These are phyloP conservation scores for Talaromyces pinophilus DNA, from an alignment of 2,329 filamentous ascomycete species.

Conservation along the genomic window DNA sequence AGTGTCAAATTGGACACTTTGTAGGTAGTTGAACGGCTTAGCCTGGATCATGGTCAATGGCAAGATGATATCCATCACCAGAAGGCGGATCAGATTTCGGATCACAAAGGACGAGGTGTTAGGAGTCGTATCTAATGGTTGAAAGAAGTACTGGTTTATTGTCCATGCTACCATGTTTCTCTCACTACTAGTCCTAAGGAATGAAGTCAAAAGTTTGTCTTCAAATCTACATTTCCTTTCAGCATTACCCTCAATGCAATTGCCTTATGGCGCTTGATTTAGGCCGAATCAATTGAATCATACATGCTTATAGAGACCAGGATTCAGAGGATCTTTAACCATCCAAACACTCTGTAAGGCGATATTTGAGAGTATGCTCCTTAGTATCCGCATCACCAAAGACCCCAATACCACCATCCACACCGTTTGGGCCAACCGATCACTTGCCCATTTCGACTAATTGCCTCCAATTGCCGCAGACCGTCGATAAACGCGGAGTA, in stretches of 20 bases:
- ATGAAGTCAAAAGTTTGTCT: not conserved
- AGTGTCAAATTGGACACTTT: not conserved
- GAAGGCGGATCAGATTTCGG: not conserved
- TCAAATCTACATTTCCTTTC: not conserved
- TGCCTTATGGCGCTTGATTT: too few relatives aligned
- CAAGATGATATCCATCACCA: not conserved
- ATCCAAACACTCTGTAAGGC: not conserved
- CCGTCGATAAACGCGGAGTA: conserved; percentile 28
- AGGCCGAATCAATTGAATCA: too few relatives aligned
- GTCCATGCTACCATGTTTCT: not conserved
- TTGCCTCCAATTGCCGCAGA: conserved; percentile 30
- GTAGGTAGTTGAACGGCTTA: not conserved
- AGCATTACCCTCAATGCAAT: too few relatives aligned
- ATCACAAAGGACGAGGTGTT: not conserved
- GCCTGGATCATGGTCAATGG: not conserved
- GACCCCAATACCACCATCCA: conserved; percentile 34
- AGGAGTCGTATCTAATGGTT: not conserved
- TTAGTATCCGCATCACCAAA: conserved; percentile 34
- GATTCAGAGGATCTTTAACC: not conserved
- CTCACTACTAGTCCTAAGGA: not conserved
- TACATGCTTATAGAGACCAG: too few relatives aligned
- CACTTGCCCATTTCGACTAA: conserved; percentile 32
- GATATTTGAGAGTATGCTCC: conserved; percentile 29
- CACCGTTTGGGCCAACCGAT: conserved; percentile 30
- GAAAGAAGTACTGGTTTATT: not conserved